Conservation (phyloP, 129 eudicot species). For the Flaveria brownii region DNA sequence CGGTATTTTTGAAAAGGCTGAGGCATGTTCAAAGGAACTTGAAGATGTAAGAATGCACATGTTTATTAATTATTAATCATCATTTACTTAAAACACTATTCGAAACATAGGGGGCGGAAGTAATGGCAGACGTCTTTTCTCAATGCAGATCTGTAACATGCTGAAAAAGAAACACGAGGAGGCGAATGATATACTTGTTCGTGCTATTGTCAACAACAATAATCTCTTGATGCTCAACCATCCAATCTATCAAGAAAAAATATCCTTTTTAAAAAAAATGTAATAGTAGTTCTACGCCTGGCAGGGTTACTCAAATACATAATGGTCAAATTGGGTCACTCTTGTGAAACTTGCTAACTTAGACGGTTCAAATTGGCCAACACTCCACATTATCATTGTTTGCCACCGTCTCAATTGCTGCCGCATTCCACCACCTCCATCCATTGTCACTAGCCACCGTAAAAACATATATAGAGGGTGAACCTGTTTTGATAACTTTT, state of each 20-base stretch:
- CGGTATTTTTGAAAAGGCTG: constrained; percentile 60
- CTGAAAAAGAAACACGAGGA: constrained; percentile 88
- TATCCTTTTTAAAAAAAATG: constrained; percentile 54
- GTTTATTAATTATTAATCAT: neutral
- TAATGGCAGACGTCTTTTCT: constrained; percentile 17
- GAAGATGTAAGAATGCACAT: constrained; percentile 60
- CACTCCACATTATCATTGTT: neutral
- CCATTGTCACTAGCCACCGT: neutral
- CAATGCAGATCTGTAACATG: constrained; percentile 75
- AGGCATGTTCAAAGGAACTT: constrained; percentile 79
- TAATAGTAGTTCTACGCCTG: neutral
- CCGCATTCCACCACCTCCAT: too few species aligned
- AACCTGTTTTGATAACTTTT: neutral
- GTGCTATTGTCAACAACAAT: constrained; percentile 87
- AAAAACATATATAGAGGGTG: neutral
- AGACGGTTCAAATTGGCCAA: neutral
- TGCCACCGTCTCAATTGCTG: too few species aligned
- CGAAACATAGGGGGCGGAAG: constrained; percentile 6
- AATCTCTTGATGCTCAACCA: constrained; percentile 75
- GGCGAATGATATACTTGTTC: constrained; percentile 82
- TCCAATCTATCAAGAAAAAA: constrained; percentile 69
- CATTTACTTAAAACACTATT: neutral
- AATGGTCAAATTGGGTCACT: neutral
- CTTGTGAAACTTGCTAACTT: neutral
- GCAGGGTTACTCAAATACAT: neutral